phyloP scores from a whole-genome alignment of 345 rosid species.

The Reutealis trisperma region DNA sequence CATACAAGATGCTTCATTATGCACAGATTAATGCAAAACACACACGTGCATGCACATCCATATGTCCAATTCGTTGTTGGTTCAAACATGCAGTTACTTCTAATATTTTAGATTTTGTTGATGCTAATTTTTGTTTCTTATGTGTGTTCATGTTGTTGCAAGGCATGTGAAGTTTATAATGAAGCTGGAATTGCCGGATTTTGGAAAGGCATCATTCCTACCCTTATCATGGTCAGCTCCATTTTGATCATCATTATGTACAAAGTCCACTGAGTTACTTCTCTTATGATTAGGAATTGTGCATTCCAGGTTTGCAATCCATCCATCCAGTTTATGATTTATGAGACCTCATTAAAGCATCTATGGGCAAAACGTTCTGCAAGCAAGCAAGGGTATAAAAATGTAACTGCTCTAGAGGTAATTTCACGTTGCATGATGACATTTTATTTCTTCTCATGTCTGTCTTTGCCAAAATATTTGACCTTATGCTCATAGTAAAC shows the following conservation, averaged over 20 bases:
- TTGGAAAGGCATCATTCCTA: constrained; percentile 77
- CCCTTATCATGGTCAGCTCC: constrained; percentile 64
- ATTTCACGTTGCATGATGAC: neutral
- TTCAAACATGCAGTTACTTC: neutral
- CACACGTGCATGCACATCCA: too few species aligned
- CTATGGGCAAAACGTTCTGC: constrained; percentile 46
- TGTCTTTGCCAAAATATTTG: neutral
- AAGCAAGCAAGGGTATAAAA: constrained; percentile 40
- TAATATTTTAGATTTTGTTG: neutral
- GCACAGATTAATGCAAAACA: too few species aligned
- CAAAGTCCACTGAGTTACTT: constrained; percentile 8
- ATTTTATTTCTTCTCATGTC: neutral
- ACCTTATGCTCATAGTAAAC: neutral
- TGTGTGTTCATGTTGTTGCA: neutral
- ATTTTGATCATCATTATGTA: neutral
- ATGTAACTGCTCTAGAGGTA: constrained; percentile 63
- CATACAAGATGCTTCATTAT: neutral
- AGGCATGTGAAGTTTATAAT: constrained; percentile 56
- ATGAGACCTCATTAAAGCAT: constrained; percentile 57
- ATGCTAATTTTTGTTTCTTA: neutral
- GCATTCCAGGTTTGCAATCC: constrained; percentile 67
- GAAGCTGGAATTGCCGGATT: constrained; percentile 67
- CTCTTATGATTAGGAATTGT: constrained; percentile 11
- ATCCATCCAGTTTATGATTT: constrained; percentile 75
- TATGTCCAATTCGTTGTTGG: neutral